A percentile compares a stretch with the other conserved stretches of the same genome.
Evolutionary conservation across 2,329 filamentous ascomycete species (phyloP).

Genomic region (Phaeosphaeria sp.): DNA sequence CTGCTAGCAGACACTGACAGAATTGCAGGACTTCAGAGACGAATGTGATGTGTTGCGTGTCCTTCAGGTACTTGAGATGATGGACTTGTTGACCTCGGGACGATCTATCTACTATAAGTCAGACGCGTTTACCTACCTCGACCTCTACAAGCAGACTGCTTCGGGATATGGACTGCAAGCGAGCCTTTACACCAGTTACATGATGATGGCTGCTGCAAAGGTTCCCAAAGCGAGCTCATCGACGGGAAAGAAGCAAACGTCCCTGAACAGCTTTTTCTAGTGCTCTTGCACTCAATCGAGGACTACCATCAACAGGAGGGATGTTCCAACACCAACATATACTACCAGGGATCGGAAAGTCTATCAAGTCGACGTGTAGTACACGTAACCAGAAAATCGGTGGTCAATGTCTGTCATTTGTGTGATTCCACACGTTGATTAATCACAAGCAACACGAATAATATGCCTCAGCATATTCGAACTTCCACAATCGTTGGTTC

Average conservation of each 20-base stretch:
- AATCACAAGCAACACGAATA: neutral
- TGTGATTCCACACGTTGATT: neutral
- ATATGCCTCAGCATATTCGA: neutral
- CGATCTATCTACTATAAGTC: slow-evolving; percentile 78
- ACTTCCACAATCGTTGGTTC: neutral
- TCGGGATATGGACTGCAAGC: slow-evolving; percentile 49
- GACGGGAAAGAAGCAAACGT: slow-evolving; percentile 19
- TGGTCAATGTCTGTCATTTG: neutral
- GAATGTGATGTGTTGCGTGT: slow-evolving; percentile 72
- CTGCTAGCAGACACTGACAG: slow-evolving; percentile 62
- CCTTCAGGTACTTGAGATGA: slow-evolving; percentile 64
- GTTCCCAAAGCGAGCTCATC: slow-evolving; percentile 6
- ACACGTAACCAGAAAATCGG: neutral
- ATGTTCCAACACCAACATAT: neutral
- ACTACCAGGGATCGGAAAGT: neutral
- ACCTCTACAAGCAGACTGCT: slow-evolving; percentile 48
- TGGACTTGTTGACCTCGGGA: slow-evolving; percentile 62
- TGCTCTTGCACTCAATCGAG: neutral
- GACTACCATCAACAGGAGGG: neutral
- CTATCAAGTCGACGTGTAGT: neutral
- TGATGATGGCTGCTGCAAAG: slow-evolving; percentile 34
- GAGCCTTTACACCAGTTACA: slow-evolving; percentile 52
- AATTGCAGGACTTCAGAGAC: slow-evolving; percentile 77
- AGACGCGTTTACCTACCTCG: slow-evolving; percentile 61
- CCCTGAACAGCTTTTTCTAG: slow-evolving; percentile 4